These are phyloP conservation scores for Perkinsus chesapeaki DNA, from an alignment of 169 alveolate species.

Conservation along the genomic window DNA sequence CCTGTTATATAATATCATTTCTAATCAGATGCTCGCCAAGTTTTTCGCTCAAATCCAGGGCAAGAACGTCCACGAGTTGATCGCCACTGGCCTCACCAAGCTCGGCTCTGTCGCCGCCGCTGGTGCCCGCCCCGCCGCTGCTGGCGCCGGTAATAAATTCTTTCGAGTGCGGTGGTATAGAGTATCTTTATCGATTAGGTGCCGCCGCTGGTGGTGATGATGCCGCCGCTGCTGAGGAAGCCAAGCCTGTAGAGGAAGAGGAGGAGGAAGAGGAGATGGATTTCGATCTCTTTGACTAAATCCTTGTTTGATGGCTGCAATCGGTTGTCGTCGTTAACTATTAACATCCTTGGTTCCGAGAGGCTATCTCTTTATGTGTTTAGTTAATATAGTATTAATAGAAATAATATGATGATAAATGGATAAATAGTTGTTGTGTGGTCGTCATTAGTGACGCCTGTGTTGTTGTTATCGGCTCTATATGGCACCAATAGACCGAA, in stretches of 20 bases:
- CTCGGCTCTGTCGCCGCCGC: conserved; percentile 31
- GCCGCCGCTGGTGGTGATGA: conserved; percentile 13
- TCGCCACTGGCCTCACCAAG: conserved; percentile 31
- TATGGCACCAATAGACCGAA: not conserved
- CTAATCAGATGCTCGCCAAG: not conserved
- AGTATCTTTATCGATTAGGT: not conserved
- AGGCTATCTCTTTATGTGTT: not conserved
- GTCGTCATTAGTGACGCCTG: not conserved
- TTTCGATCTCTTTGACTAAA: conserved; percentile 32
- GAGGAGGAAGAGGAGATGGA: conserved; percentile 39
- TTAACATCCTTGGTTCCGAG: not conserved
- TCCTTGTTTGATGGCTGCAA: not conserved
- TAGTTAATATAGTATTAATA: not conserved
- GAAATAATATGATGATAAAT: not conserved
- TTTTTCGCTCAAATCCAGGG: not conserved
- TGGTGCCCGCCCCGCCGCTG: conserved; percentile 26
- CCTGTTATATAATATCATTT: not conserved
- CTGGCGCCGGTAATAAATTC: conserved; percentile 18
- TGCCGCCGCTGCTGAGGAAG: conserved; percentile 19
- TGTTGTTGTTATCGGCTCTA: not conserved
- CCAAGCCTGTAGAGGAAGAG: conserved; percentile 30
- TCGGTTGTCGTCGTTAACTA: not conserved
- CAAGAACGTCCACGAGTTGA: not conserved
- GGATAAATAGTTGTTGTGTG: not conserved
- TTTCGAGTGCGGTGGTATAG: not conserved